phyloP scores from a whole-genome alignment of 495 filamentous ascomycete genomes.

The Wilcoxina mikolae region DNA sequence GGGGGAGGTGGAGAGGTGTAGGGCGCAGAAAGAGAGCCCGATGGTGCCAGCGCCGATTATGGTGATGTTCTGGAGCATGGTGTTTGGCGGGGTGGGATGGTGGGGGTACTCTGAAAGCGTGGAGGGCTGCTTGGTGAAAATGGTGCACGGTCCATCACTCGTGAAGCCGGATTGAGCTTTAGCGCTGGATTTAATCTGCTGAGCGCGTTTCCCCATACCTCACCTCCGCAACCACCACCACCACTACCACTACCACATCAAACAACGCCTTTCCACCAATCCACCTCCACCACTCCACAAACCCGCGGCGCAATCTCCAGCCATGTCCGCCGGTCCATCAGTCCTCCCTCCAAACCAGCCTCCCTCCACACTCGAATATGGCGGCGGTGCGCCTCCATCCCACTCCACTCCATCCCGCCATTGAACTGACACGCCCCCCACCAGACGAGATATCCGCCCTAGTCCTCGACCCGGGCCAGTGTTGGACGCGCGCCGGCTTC shows the following conservation, averaged over 20 bases:
- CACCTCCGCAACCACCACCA: no score
- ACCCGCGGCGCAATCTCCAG: background rate
- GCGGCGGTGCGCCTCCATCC: conserved; percentile 17
- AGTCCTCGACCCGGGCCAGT: conserved; percentile 88
- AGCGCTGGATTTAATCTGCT: no score
- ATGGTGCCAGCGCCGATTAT: conserved; percentile 45
- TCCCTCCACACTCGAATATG: conserved; percentile 27
- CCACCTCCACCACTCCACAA: background rate
- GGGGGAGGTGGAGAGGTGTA: conserved; percentile 36
- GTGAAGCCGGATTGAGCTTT: no score
- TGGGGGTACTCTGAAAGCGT: no score
- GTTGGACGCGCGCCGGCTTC: conserved; percentile 80
- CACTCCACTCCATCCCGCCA: background rate
- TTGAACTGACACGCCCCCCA: conserved; percentile 2
- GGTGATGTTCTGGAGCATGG: conserved; percentile 30
- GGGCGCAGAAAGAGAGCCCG: conserved; percentile 44
- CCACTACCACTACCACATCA: no score
- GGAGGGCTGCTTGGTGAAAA: no score
- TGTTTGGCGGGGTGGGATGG: background rate
- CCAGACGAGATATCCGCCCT: conserved; percentile 92
- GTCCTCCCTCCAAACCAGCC: conserved; percentile 21
- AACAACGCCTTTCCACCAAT: background rate
- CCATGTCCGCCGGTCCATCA: conserved; percentile 1
- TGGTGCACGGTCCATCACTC: no score
- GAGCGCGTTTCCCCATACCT: no score